A percentile compares a stretch with the other conserved stretches of the same genome.
phyloP scores from a whole-genome alignment of 768 basidiomycete species.

The Tylopilus vinaceipallidus region DNA sequence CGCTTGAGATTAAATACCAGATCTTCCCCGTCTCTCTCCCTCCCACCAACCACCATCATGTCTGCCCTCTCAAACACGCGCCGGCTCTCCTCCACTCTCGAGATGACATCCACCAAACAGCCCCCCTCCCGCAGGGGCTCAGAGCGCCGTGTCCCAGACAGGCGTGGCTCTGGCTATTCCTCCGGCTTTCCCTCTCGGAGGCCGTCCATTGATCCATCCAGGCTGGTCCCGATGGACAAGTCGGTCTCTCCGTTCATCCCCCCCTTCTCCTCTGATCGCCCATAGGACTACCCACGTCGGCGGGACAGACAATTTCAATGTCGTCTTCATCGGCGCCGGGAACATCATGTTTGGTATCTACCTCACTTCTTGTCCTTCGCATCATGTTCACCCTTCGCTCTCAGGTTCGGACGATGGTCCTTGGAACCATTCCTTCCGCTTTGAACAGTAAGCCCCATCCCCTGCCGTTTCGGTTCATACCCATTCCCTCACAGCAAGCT shows the following conservation, averaged over 20 bases:
- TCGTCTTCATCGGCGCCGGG: slow-evolving; percentile 93
- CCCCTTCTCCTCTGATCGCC: slow-evolving; percentile 2
- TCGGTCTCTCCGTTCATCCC: slow-evolving; percentile 28
- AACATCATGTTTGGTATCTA: slow-evolving; percentile 94
- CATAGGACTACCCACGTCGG: slow-evolving; percentile 49
- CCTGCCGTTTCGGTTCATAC: background rate
- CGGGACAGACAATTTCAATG: slow-evolving; percentile 80
- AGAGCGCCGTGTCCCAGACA: slow-evolving; percentile 43
- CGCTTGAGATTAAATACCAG: slow-evolving; percentile 10
- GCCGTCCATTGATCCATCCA: slow-evolving; percentile 74
- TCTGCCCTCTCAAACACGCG: slow-evolving; percentile 15
- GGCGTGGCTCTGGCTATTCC: slow-evolving; percentile 46
- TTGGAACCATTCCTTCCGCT: slow-evolving; percentile 91
- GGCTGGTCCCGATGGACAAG: slow-evolving; percentile 81
- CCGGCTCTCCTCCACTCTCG: slow-evolving; percentile 29
- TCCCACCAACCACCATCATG: slow-evolving; percentile 20
- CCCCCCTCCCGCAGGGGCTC: slow-evolving; percentile 44
- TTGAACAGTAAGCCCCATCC: slow-evolving; percentile 66
- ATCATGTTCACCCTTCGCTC: slow-evolving; percentile 6
- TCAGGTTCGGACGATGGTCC: slow-evolving; percentile 85
- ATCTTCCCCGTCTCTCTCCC: background rate
- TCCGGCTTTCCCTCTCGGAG: slow-evolving; percentile 55
- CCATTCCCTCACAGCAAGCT: slow-evolving; percentile 64
- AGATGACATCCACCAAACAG: slow-evolving; percentile 31
- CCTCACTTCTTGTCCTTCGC: background rate